Evolutionary conservation across 441 rosid species (phyloP), one percentile per base, ranked within the genome.

Genomic region (Geranium incanum): DNA sequence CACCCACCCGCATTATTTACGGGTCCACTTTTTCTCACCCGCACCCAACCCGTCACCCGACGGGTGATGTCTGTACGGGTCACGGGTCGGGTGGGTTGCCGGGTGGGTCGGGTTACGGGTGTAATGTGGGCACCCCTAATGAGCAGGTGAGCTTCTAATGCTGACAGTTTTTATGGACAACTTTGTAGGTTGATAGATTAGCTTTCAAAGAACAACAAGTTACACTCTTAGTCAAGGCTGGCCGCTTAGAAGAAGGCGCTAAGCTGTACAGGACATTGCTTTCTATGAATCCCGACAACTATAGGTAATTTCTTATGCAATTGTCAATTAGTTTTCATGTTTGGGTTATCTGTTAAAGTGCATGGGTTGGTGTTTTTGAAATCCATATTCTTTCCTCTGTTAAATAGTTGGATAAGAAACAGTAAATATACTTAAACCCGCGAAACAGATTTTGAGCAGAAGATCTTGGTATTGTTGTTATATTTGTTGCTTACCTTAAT

Each of bases 231-330:
- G 85, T 87, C 75, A 93, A 89, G 85, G 84, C 88, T 83, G 93
- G 85, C 68, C 84, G 43, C 67, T 80, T 84, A 50, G 97, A 90
- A 75, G 98, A 91, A 85, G 98, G 88, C 73, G 86, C 79, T 74
- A 86, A 87, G 74, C 76, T 90, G 81, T 91, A 88, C 81, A 85
- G 79, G 88, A 81, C 43, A 57, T 85, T 96, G 69, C 97, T 96
- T 76, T 84, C 87, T 57, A 82, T 93, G 85, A 96, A 93, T 86
- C 98, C 99, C 67, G 99, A 96, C 85, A 93, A 96, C 78, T 96
- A 96, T 84, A 87, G 97, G 99, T 93, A 74, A 78, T 71, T 71
- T 65, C 60, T 66, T 50, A 13, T 50, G 67, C 74, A 38, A 48
- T 48, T 48, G 12, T 48, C 55, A 12, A 43, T 69, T 21, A 16